A percentile compares a stretch with the other conserved stretches of the same genome.
Evolutionary conservation across 179 eudicot species (phyloP).

Genomic region (Pouteria campechiana): DNA sequence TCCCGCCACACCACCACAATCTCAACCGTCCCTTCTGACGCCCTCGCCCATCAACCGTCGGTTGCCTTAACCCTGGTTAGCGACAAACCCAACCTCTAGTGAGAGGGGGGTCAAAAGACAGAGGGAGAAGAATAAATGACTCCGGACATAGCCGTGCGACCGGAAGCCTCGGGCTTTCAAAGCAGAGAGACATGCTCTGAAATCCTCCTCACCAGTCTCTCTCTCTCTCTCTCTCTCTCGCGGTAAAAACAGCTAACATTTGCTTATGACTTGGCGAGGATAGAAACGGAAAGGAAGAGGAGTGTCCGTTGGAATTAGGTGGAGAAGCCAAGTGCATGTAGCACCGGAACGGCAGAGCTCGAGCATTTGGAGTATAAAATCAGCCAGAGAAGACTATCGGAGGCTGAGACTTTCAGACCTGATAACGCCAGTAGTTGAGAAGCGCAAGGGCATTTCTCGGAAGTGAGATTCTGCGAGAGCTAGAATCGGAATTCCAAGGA

Average conservation of each 20-base stretch:
- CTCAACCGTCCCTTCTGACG: background rate
- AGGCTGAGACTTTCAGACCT: background rate
- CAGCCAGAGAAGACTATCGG: background rate
- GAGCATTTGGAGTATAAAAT: conserved; percentile 1
- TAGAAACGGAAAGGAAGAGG: background rate
- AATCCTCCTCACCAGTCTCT: background rate
- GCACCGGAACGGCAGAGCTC: background rate
- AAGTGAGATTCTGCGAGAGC: background rate
- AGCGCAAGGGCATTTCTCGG: no score
- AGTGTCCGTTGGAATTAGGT: background rate
- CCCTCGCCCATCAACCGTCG: background rate
- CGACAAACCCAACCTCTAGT: background rate
- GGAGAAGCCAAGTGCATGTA: background rate
- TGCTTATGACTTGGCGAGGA: background rate
- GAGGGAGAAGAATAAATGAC: no score
- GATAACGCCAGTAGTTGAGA: no score
- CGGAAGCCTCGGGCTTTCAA: background rate
- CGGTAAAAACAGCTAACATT: background rate
- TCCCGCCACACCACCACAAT: background rate
- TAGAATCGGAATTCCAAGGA: conserved; percentile 3
- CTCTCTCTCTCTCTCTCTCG: background rate
- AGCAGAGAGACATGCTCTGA: conserved; percentile 14
- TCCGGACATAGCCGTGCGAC: no score
- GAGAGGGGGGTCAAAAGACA: background rate
- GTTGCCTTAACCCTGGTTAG: background rate